A percentile compares a stretch with the other conserved stretches of the same genome.
phyloP scores from a whole-genome alignment of 768 basidiomycete genomes.

The Hygrophorus pudorinus region DNA sequence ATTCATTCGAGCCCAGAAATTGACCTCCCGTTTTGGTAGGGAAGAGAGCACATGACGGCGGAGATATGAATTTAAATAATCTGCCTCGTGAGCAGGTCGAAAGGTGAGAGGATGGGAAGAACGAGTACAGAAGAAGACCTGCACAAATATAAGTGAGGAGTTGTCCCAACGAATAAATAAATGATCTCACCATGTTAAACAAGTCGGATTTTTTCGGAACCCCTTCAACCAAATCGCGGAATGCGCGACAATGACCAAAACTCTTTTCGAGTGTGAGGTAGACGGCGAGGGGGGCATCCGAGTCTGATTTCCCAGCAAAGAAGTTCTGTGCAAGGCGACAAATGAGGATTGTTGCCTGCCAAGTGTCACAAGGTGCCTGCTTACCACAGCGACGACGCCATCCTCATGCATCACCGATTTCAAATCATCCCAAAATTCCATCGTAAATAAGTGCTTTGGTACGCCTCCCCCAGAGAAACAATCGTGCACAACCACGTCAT shows the following conservation, averaged over 20 bases:
- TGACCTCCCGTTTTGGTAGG: slow-evolving; percentile 44
- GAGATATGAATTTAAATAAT: slow-evolving; percentile 62
- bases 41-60: slow-evolving; percentile 49
- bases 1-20: slow-evolving; percentile 30
- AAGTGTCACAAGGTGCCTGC: slow-evolving; percentile 17
- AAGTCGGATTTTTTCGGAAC: slow-evolving; percentile 44
- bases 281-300: slow-evolving; percentile 55
- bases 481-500: slow-evolving; percentile 78
- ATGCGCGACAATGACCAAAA: slow-evolving; percentile 76
- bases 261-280: slow-evolving; percentile 55
- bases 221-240: slow-evolving; percentile 55
- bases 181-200: slow-evolving; percentile 58
- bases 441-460: slow-evolving; percentile 74
- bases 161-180: background rate
- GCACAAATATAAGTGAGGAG: background rate
- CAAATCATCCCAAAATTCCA: slow-evolving; percentile 75
- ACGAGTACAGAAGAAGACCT: slow-evolving; percentile 81
- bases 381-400: slow-evolving; percentile 74
- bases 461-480: slow-evolving; percentile 94
- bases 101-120: slow-evolving; percentile 46
- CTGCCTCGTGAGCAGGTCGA: slow-evolving; percentile 40
- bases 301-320: slow-evolving; percentile 60
- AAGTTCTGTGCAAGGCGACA: slow-evolving; percentile 54
- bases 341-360: slow-evolving; percentile 1
- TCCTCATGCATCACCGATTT: slow-evolving; percentile 53